phyloP scores from a whole-genome alignment of 352 stramenopile species.

The Pythium aquatile region DNA sequence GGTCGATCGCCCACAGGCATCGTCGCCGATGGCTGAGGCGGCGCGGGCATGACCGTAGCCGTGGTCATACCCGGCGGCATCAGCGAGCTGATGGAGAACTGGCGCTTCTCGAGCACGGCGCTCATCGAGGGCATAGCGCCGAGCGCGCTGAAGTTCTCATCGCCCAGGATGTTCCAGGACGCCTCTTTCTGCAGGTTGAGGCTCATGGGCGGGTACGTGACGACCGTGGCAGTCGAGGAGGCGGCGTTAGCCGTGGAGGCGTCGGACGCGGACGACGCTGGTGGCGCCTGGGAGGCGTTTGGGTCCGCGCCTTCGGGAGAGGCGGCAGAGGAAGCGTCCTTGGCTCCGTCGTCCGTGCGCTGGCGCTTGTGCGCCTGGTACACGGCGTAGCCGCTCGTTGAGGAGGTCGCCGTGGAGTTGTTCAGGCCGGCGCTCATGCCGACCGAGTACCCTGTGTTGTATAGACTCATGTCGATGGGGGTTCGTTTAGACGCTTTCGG shows the following conservation, averaged over 20 bases:
- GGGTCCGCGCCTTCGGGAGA: slow-evolving; percentile 24
- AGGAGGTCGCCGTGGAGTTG: slow-evolving; percentile 17
- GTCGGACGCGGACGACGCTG: not conserved
- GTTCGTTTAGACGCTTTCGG: not conserved
- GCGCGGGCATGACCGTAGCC: slow-evolving; percentile 3
- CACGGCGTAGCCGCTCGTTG: slow-evolving; percentile 20
- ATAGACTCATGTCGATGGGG: slow-evolving; percentile 21
- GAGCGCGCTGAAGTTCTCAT: slow-evolving; percentile 62
- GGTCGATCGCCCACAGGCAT: slow-evolving; percentile 10
- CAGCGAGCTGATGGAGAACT: slow-evolving; percentile 75
- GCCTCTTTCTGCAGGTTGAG: slow-evolving; percentile 70
- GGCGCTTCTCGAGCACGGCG: slow-evolving; percentile 68
- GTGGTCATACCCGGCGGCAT: slow-evolving; percentile 43
- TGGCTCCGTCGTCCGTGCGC: slow-evolving; percentile 41
- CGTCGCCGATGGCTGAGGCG: slow-evolving; percentile 3
- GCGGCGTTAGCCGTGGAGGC: not conserved
- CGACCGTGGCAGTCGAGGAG: not conserved
- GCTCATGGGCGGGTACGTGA: slow-evolving; percentile 43
- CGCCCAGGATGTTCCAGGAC: slow-evolving; percentile 69
- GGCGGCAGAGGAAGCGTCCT: slow-evolving; percentile 10
- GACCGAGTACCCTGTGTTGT: slow-evolving; percentile 29
- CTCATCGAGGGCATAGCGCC: slow-evolving; percentile 71
- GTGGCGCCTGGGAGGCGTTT: slow-evolving; percentile 17
- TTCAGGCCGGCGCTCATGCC: slow-evolving; percentile 22
- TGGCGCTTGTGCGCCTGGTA: slow-evolving; percentile 57